Percentiles rank a stretch among this genome's conserved stretches.
Conservation (phyloP, 768 basidiomycete species). For the Boletus pseudopeckii region DNA sequence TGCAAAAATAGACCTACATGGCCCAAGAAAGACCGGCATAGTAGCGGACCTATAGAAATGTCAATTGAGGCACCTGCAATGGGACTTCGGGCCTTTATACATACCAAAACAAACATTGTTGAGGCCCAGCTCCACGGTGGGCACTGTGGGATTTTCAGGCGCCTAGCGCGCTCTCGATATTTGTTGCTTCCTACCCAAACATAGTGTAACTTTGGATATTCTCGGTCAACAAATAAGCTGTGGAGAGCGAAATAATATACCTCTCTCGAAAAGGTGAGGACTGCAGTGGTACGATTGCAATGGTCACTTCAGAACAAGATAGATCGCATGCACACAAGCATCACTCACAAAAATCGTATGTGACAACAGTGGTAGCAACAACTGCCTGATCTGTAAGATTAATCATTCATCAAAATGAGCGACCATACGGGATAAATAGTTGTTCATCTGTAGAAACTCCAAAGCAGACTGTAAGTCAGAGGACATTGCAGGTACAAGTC, state of each 20-base stretch:
- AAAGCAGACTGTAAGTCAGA: background rate
- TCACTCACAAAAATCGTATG: slow-evolving; percentile 11
- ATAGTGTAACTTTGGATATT: slow-evolving; percentile 2
- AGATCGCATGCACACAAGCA: background rate
- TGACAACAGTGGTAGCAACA: background rate
- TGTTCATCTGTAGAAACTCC: background rate
- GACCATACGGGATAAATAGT: background rate
- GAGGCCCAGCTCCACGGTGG: slow-evolving; percentile 1
- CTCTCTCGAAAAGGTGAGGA: slow-evolving; percentile 7
- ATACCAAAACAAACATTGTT: background rate
- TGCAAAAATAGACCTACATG: background rate
- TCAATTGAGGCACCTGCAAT: no score
- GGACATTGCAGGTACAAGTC: background rate
- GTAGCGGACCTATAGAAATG: background rate
- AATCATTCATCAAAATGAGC: background rate
- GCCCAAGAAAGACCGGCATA: background rate
- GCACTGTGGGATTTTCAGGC: background rate
- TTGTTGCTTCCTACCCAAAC: slow-evolving; percentile 5
- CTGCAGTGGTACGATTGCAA: background rate
- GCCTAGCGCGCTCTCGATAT: background rate
- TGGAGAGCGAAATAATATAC: background rate
- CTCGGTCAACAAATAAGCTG: background rate
- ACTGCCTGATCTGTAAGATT: background rate
- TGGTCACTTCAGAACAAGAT: background rate
- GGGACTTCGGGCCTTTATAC: background rate